These are phyloP conservation scores for Astrothelium subdiscretum DNA, from an alignment of 495 filamentous ascomycete genomes.

Conservation along the genomic window DNA sequence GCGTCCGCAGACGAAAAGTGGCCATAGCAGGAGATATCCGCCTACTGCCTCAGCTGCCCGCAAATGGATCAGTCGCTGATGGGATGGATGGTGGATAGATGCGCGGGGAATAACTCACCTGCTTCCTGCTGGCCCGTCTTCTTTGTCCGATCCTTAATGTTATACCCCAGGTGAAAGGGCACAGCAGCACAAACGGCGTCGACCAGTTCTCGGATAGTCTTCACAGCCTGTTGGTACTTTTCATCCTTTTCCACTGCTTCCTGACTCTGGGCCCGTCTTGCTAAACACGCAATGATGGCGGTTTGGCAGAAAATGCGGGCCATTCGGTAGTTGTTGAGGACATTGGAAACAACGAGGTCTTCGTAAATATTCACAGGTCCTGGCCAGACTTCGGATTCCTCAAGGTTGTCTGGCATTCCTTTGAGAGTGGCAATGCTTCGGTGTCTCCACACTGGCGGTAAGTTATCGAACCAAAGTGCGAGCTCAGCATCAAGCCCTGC, in stretches of 20 bases:
- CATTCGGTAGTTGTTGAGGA: constrained; percentile 24
- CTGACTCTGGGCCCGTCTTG: constrained; percentile 6
- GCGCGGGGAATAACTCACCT: constrained; percentile 9
- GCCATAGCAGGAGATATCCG: constrained; percentile 25
- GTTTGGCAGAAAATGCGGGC: constrained; percentile 24
- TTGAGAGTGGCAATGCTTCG: constrained; percentile 1
- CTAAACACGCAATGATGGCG: constrained; percentile 17
- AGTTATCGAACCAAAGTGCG: constrained; percentile 16
- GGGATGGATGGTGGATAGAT: neutral
- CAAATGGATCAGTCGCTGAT: neutral
- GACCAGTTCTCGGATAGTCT: constrained; percentile 18
- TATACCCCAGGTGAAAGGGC: constrained; percentile 22
- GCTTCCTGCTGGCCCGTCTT: constrained; percentile 15
- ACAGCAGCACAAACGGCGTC: constrained; percentile 23
- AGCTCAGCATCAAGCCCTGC: constrained; percentile 19
- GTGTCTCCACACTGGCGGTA: constrained; percentile 19
- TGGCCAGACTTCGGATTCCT: constrained; percentile 13
- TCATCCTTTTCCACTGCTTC: neutral
- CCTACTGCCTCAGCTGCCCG: constrained; percentile 9
- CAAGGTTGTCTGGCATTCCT: constrained; percentile 14
- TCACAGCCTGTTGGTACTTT: constrained; percentile 6
- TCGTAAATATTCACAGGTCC: constrained; percentile 23
- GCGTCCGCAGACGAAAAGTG: constrained; percentile 21
- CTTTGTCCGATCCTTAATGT: constrained; percentile 14
- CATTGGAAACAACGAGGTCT: constrained; percentile 20